phyloP scores from a whole-genome alignment of 169 alveolate genomes.

The Eimeria tenella region DNA sequence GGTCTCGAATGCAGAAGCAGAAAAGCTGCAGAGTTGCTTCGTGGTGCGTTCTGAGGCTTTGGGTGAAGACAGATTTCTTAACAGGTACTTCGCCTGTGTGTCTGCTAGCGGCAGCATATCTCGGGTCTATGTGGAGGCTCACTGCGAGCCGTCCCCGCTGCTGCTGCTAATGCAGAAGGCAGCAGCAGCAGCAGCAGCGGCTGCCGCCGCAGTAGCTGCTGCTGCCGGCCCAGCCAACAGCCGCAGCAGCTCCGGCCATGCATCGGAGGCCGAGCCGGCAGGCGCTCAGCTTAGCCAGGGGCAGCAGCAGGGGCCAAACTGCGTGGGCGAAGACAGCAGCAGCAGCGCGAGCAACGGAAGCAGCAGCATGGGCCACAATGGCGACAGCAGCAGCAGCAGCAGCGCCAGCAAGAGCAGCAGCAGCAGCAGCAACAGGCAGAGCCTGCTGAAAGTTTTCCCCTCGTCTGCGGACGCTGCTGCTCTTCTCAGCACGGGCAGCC shows the following conservation, averaged over 20 bases:
- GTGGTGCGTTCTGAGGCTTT: slow-evolving; percentile 46
- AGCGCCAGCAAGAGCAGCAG: slow-evolving; percentile 3
- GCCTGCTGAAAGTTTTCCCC: slow-evolving; percentile 21
- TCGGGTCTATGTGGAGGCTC: slow-evolving; percentile 71
- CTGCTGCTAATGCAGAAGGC: slow-evolving; percentile 17
- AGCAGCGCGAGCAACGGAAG: background rate
- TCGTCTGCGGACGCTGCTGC: slow-evolving; percentile 27
- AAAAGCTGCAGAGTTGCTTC: slow-evolving; percentile 47
- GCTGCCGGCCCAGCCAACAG: background rate
- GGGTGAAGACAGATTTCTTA: slow-evolving; percentile 67
- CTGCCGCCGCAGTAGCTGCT: slow-evolving; percentile 13
- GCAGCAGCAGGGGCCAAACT: slow-evolving; percentile 2
- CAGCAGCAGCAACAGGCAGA: slow-evolving; percentile 48
- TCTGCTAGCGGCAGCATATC: slow-evolving; percentile 41
- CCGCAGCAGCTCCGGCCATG: background rate
- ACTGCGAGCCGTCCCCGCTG: slow-evolving; percentile 22
- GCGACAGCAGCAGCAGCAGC: slow-evolving; percentile 24
- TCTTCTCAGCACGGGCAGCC: slow-evolving; percentile 18
- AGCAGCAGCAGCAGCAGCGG: slow-evolving; percentile 21
- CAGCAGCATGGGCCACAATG: background rate
- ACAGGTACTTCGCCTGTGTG: slow-evolving; percentile 52
- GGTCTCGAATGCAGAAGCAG: slow-evolving; percentile 65
- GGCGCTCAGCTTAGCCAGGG: background rate
- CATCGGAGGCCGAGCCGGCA: background rate
- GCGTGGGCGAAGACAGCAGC: background rate